Evolutionary conservation across 495 filamentous ascomycete species (phyloP), one percentile per base, ranked within the genome.

Genomic region (Neurospora tetrasperma): DNA sequence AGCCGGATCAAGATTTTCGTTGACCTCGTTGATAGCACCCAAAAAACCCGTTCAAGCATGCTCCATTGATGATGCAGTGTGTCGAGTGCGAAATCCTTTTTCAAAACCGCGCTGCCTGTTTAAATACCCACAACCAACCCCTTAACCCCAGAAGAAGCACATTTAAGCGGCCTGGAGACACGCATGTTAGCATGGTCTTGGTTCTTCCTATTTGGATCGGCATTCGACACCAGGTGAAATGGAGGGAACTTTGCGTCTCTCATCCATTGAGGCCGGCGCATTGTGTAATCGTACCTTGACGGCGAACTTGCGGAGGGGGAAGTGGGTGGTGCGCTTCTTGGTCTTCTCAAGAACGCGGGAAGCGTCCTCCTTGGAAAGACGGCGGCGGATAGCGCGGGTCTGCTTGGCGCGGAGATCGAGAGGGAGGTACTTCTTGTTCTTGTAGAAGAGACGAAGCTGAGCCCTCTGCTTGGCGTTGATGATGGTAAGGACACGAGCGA

Each of bases 401-500:
- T 92, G 89, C 91, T 98, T 97, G 81, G 93, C 88, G 83, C 96
- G 92, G 86, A 99, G 93, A 84, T 98, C 96, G 79, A 98, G 93
- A 72, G 94, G 94, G 48, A 94, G 86, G 89, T 97, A 98, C 88
- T 98, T 98, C 92, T 98, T 98, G 89, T 89, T 90, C 89, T 97
- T 96, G 90, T 99, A 99, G 91, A 98, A 98, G 76, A 99, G 86
- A 81, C 96, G 95, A 79, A 99, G 92, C 86, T 98, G 96, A 71
- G 93, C 88, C 81, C 96, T 90, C 88, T 98, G 96, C 89, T 95
- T 98, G 84, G 92, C 90, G 89, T 98, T 98, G 91, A 98, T 97
- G 88, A 98, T 90, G 83, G 96, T 99, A 77, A 98, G 90, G 85
- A 97, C 92, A 78, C 94, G 94, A 83, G 96, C 96, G 84, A 99